Evolutionary conservation across 495 filamentous ascomycete genomes (phyloP).

Genomic region (Immersiella caudata): DNA sequence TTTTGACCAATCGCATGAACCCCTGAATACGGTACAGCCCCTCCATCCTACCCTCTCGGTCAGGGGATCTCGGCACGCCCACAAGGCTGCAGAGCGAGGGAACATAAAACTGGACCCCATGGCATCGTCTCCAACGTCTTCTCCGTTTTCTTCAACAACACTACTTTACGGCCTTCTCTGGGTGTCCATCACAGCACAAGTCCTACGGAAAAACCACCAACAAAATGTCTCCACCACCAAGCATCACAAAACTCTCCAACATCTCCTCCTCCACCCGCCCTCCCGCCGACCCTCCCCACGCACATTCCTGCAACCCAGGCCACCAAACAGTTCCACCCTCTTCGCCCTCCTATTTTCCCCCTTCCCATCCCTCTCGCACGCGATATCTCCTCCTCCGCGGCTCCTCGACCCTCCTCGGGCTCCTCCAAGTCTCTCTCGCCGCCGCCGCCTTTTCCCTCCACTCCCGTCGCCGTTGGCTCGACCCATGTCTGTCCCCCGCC

Average conservation of each 20-base stretch:
- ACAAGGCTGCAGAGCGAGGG: neutral
- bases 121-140: neutral
- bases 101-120: neutral
- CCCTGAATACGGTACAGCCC: neutral
- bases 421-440: slow-evolving; percentile 8
- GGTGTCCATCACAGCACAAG: neutral
- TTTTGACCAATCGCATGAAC: neutral
- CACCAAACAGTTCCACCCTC: neutral
- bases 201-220: neutral
- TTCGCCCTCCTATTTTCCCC: slow-evolving; percentile 6
- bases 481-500: slow-evolving; percentile 16
- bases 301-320: neutral
- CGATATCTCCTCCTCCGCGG: slow-evolving; percentile 10
- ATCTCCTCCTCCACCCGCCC: slow-evolving; percentile 2
- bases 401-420: slow-evolving; percentile 6
- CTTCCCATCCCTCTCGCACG: neutral
- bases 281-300: neutral
- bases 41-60: neutral
- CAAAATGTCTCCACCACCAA: slow-evolving; percentile 16
- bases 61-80: neutral
- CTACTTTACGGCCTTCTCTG: neutral
- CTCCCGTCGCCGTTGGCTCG: slow-evolving; percentile 16
- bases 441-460: neutral
- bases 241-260: slow-evolving; percentile 13
- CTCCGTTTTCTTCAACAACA: neutral